A percentile compares a stretch with the other conserved stretches of the same genome.
phyloP scores from a whole-genome alignment of 768 basidiomycete species.

The Podaxis mareebaensis region DNA sequence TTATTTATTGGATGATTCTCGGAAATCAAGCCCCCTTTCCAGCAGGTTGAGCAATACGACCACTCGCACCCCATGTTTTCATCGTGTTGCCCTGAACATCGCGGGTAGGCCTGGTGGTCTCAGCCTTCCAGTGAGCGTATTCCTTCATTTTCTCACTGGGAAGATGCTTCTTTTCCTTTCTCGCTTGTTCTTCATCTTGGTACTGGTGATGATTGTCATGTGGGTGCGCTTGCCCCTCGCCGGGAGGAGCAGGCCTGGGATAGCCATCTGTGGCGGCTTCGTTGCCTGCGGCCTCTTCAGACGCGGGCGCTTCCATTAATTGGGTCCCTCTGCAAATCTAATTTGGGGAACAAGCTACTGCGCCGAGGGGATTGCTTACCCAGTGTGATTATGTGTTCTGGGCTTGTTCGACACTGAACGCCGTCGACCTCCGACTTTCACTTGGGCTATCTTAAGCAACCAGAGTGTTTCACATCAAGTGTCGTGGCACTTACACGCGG shows the following conservation, averaged over 20 bases:
- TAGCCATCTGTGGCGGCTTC: slow-evolving; percentile 33
- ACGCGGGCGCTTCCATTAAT: slow-evolving; percentile 10
- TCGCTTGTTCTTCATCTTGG: slow-evolving; percentile 47
- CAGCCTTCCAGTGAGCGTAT: slow-evolving; percentile 44
- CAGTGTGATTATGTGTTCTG: slow-evolving; percentile 10
- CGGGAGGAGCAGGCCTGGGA: slow-evolving; percentile 49
- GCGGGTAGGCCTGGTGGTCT: slow-evolving; percentile 50
- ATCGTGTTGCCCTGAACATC: slow-evolving; percentile 32
- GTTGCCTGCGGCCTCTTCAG: slow-evolving; percentile 31
- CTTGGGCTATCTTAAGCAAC: slow-evolving; percentile 18
- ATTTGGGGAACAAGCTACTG: neutral
- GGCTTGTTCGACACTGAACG: slow-evolving; percentile 17
- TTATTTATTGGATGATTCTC: slow-evolving; percentile 16
- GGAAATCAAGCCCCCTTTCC: slow-evolving; percentile 41
- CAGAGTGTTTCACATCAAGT: neutral
- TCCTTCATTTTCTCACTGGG: slow-evolving; percentile 48
- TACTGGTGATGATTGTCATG: slow-evolving; percentile 30
- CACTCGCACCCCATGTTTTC: slow-evolving; percentile 43
- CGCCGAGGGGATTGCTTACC: slow-evolving; percentile 8
- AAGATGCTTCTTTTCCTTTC: slow-evolving; percentile 50
- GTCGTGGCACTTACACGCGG: slow-evolving; percentile 42
- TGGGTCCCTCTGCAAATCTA: slow-evolving; percentile 1
- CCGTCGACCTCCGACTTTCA: slow-evolving; percentile 31
- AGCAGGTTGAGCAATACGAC: slow-evolving; percentile 58
- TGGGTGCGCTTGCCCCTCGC: slow-evolving; percentile 28